phyloP scores from a whole-genome alignment of 2,329 filamentous ascomycete species.

The Aspergillus uvarum region DNA sequence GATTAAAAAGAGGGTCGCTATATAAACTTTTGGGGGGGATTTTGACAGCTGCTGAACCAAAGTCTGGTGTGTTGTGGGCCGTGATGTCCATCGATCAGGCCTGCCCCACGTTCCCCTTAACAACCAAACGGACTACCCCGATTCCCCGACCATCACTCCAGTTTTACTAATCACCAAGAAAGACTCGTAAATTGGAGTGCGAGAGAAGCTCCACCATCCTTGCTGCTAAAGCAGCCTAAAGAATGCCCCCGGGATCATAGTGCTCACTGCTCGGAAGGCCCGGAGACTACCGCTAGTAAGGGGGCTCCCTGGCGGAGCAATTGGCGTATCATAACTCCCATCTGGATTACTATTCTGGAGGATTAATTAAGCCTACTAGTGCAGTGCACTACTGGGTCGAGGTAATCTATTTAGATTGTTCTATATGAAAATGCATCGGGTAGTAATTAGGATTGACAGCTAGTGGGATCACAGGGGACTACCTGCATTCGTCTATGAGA shows the following conservation, averaged over 20 bases:
- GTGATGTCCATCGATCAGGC: not conserved
- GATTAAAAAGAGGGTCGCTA: not conserved
- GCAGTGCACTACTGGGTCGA: not conserved
- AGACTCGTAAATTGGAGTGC: not conserved
- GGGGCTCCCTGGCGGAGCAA: not conserved
- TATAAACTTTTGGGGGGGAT: not conserved
- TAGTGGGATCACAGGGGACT: not conserved
- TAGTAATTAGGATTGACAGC: constrained; percentile 7
- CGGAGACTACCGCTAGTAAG: not conserved
- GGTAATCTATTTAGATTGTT: constrained; percentile 5
- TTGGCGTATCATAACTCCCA: not conserved
- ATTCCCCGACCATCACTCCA: too few species aligned
- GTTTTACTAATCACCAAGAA: too few species aligned
- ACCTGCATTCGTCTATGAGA: not conserved
- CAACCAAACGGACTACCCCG: not conserved
- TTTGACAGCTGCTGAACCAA: not conserved
- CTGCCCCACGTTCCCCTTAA: not conserved
- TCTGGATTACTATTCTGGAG: not conserved
- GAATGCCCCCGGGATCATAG: not conserved
- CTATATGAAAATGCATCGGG: constrained; percentile 1
- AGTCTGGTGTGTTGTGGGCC: not conserved
- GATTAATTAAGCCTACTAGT: not conserved
- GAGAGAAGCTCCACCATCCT: not conserved
- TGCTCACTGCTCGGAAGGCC: not conserved
- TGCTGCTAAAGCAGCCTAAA: not conserved